Base-by-base conservation (phyloP, 805 yeast genomes). In the Wickerhamia fluorescens region DNA sequence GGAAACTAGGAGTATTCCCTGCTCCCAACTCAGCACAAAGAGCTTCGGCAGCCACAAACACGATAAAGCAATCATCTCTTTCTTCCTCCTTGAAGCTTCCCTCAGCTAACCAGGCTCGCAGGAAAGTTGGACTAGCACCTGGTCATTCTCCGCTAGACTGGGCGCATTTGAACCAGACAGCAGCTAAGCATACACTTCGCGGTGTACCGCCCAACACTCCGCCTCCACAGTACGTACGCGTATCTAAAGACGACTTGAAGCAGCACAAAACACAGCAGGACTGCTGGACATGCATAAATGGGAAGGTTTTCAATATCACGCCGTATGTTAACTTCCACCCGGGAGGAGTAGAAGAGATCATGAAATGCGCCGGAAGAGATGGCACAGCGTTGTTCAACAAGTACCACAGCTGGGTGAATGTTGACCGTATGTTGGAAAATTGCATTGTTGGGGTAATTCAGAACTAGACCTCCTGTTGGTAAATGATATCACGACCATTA, bases 101-200 rank as follows among this genome's bases (percentile, higher is more conserved):
- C n/a, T n/a, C n/a, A n/a, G n/a, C n/a, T n/a, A n/a, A n/a, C 47
- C 41, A 6, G 35, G 38, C 7, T 38, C 28, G 66, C 3, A 38
- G 44, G 7, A 83, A 85, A 42, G 88, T 84, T 4, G 64, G 55
- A 0, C 61, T 85, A 11, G 61, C 68, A 24, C 94, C 92, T 1
- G 94, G 94, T 1, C 84, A 77, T 45, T 85, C 95, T 2, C 88
- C 94, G 0, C 53, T 85, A 36, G 95, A 85, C 49, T 85, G 95
- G 95, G 94, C 88, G 9, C 53, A 65, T 6, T 49, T 73, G 16
- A 75, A 73, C 29, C 47, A 57, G 9, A 56, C 66, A 5, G 38
- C 47, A 4, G 56, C 65, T 1, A 70, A 68, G 6, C 49, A 56
- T 34, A 64, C 73, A 35, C 62, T 82, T 23, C 52, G 83, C 39